Percentiles rank a stretch among this genome's conserved stretches.
Conservation (phyloP, 2,329 filamentous ascomycete genomes). For the Zymoseptoria ardabiliae region DNA sequence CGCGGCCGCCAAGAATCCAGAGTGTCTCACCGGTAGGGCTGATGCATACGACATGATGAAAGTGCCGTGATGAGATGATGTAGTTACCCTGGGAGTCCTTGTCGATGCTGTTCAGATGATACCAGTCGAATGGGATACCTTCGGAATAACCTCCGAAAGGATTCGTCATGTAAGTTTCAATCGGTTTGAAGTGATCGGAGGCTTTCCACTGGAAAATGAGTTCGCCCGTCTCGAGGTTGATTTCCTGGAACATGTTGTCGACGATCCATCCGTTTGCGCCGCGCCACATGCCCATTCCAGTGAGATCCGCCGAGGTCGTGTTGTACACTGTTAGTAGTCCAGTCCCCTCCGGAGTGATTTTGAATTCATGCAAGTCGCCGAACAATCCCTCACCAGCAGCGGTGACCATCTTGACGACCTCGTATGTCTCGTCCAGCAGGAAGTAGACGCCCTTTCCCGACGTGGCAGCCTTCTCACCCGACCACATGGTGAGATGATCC, state of each 20-base stretch:
- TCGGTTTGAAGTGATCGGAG: conserved; percentile 29
- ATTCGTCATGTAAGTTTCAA: conserved; percentile 24
- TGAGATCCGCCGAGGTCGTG: conserved; percentile 22
- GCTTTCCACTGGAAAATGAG: conserved; percentile 37
- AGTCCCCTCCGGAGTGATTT: conserved; percentile 35
- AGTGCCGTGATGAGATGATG: conserved; percentile 41
- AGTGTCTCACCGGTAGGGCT: conserved; percentile 38
- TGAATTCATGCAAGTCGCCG: conserved; percentile 40
- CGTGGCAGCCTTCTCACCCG: conserved; percentile 30
- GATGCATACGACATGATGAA: conserved; percentile 39
- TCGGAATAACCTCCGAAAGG: conserved; percentile 34
- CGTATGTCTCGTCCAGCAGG: conserved; percentile 28
- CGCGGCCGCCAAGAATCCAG: conserved; percentile 46
- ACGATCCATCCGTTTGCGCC: conserved; percentile 34
- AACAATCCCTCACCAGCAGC: conserved; percentile 24
- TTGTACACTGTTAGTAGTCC: conserved; percentile 41
- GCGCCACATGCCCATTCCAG: conserved; percentile 19
- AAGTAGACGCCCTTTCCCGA: conserved; percentile 30
- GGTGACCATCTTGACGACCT: conserved; percentile 21
- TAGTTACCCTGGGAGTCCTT: conserved; percentile 43
- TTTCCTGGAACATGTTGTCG: conserved; percentile 40
- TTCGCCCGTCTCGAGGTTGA: conserved; percentile 35
- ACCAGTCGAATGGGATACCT: conserved; percentile 35
- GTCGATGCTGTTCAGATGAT: conserved; percentile 50
- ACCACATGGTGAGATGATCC: conserved; percentile 35